Conservation (phyloP, 805 yeast species). For the Saturnispora saitoi region DNA sequence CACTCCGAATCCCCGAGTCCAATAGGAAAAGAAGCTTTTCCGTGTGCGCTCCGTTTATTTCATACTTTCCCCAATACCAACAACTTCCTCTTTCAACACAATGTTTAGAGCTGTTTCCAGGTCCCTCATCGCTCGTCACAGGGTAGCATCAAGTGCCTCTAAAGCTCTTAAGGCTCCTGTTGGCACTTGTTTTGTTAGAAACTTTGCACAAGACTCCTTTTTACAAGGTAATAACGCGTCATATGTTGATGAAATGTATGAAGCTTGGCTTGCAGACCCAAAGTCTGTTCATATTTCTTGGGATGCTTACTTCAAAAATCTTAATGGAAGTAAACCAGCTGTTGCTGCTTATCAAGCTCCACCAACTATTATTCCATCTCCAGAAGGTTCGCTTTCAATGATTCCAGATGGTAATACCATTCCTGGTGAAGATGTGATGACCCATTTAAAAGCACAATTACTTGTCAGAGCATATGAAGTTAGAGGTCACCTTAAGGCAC, state of each 20-base stretch:
- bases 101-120: conserved; percentile 27
- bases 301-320: conserved; percentile 93
- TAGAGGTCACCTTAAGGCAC: conserved; percentile 94
- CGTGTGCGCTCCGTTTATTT: conserved; percentile 13
- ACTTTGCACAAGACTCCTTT: conserved; percentile 58
- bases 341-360: conserved; percentile 81
- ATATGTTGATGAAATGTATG: conserved; percentile 96
- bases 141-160: background rate
- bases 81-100: conserved; percentile 1
- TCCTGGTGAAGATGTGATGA: conserved; percentile 58
- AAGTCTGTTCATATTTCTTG: conserved; percentile 88
- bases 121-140: conserved; percentile 1
- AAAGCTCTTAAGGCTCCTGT: background rate
- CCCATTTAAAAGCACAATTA: conserved; percentile 91
- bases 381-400: conserved; percentile 65
- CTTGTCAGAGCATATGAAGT: conserved; percentile 98
- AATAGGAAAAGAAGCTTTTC: conserved; percentile 8
- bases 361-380: conserved; percentile 78
- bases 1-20: conserved; percentile 5
- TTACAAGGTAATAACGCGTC: conserved; percentile 77
- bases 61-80: background rate
- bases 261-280: conserved; percentile 90
- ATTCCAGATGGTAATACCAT: conserved; percentile 44
- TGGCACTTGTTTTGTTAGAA: conserved; percentile 15
- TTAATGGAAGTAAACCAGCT: conserved; percentile 61